Base-by-base conservation (phyloP, 495 filamentous ascomycete species). In the Bathelium albidoporum region DNA sequence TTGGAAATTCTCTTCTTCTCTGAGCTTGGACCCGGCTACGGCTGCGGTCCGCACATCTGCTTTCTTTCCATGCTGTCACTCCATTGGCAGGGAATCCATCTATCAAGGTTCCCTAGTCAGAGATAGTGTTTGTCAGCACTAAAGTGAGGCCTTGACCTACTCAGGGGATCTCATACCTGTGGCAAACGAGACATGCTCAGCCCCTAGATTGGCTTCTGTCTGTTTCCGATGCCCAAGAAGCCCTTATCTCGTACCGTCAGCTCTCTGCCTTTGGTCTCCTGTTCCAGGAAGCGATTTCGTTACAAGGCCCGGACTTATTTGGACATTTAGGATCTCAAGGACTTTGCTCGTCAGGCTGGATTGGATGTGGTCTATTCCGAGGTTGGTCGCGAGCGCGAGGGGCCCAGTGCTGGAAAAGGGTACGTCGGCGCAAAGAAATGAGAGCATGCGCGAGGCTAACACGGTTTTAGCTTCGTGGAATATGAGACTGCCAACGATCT, bases 341-440 rank as follows among this genome's bases (percentile, higher is more conserved):
- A 99, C 76, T 99, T 97, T 74, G 95, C 94, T 63, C 93, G 94
- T 72, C 89, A 92, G 73, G 95, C 92, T 77, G 90, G 91, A 72
- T 84, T 95, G 75, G 95, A 97, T 75, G 94, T 99, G 68, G 94
- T 99, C 65, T 99, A 95, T 73, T 96, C 91, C 60, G 94, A 99
- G 79, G 92, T 95, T 31, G 88, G 87, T 73, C 90, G 94, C 71
- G 94, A 96, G 68, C 89, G 88, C 66, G 89, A 91, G 76, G 90
- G 65, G 1, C 43, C 28, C 32, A 64, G 65, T 32, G 55, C 55
- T 14, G 65, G 91, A 66, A 89, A 87, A 84, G 94, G 94, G 95
- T 97, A 76, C 76, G 90, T 82, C 65, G 60, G 58, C 53, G 61
- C 32, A 62, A 26, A 29, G 64, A 49, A 60, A 52, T 36, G 31